Evolutionary conservation across 345 rosid species (phyloP).

Genomic region (Eucalyptus caleyi): DNA sequence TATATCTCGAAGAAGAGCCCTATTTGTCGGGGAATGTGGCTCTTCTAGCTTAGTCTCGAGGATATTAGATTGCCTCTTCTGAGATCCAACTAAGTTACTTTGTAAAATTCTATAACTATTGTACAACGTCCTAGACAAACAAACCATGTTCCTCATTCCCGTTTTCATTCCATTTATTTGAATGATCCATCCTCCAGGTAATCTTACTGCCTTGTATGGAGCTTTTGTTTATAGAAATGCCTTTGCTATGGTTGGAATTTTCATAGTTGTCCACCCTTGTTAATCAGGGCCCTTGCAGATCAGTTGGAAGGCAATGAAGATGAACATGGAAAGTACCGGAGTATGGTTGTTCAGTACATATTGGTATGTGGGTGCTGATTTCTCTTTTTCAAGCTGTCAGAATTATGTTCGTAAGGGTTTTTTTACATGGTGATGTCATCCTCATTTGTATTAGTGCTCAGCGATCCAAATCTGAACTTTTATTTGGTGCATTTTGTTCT

Average conservation of each 20-base stretch:
- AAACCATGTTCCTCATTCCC: neutral
- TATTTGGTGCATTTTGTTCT: neutral
- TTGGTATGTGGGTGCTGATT: constrained; percentile 9
- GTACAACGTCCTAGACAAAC: neutral
- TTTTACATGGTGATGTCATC: too few species aligned
- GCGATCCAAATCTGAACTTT: neutral
- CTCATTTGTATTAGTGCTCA: too few species aligned
- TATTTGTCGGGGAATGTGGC: neutral
- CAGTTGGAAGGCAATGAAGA: constrained; percentile 80
- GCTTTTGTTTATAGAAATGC: neutral
- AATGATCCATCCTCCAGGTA: neutral
- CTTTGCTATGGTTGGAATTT: neutral
- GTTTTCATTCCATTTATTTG: neutral
- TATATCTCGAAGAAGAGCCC: neutral
- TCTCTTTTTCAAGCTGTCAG: neutral
- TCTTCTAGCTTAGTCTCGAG: neutral
- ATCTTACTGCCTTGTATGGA: neutral
- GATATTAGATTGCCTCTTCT: neutral
- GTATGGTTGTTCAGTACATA: constrained; percentile 59
- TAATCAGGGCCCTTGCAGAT: constrained; percentile 77
- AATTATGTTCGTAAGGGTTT: neutral
- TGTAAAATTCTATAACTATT: neutral
- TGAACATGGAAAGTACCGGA: constrained; percentile 60
- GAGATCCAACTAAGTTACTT: neutral
- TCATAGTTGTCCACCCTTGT: constrained; percentile 9